Conservation (phyloP, 768 basidiomycete species). For the Mrakia hoshinonis region DNA sequence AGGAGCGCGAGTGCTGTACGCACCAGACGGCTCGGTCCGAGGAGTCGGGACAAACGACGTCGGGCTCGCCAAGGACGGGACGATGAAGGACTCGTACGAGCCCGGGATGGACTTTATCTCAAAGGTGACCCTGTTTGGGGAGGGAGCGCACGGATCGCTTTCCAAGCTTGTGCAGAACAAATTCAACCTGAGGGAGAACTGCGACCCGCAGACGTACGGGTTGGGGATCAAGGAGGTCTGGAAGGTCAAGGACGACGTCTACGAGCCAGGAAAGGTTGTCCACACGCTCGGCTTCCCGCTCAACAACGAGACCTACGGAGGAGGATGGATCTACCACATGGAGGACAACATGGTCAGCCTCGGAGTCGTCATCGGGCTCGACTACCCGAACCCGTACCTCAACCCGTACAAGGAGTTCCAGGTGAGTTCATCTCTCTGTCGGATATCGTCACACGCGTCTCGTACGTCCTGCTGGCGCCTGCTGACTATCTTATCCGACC, state of each 20-base stretch:
- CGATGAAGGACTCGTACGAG: slow-evolving; percentile 79
- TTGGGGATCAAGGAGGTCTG: slow-evolving; percentile 97
- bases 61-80: slow-evolving; percentile 67
- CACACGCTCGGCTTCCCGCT: slow-evolving; percentile 95
- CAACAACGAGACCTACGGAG: slow-evolving; percentile 73
- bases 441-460: neutral
- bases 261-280: slow-evolving; percentile 71
- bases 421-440: slow-evolving; percentile 45
- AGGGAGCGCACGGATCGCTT: slow-evolving; percentile 88
- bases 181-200: slow-evolving; percentile 60
- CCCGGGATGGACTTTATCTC: slow-evolving; percentile 94
- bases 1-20: slow-evolving; percentile 71
- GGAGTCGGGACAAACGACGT: slow-evolving; percentile 92
- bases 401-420: slow-evolving; percentile 89
- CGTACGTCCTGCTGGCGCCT: too few species aligned
- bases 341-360: slow-evolving; percentile 78
- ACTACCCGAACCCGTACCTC: slow-evolving; percentile 87
- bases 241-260: slow-evolving; percentile 61
- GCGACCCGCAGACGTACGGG: slow-evolving; percentile 87
- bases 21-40: slow-evolving; percentile 55
- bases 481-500: slow-evolving; percentile 24
- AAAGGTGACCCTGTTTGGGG: slow-evolving; percentile 82
- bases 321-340: slow-evolving; percentile 94
- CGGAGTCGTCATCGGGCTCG: slow-evolving; percentile 85
- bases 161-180: slow-evolving; percentile 66